Evolutionary conservation across 2,329 filamentous ascomycete genomes (phyloP).

Genomic region (Talaromyces funiculosus): DNA sequence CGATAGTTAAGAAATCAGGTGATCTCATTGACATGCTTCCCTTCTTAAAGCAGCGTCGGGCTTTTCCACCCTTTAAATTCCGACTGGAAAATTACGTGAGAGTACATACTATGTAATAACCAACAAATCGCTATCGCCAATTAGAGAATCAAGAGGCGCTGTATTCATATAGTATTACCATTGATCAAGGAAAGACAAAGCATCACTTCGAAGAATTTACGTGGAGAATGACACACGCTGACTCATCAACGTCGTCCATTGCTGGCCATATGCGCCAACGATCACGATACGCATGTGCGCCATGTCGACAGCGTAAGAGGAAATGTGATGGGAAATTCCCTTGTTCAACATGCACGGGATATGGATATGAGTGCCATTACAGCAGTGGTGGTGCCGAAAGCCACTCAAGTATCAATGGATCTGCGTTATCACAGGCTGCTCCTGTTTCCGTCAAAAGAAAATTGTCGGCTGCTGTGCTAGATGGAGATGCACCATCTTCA

Average conservation of each 20-base stretch:
- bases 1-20: not conserved
- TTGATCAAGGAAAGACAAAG: not conserved
- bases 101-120: not conserved
- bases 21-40: not conserved
- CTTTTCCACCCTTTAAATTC: not conserved
- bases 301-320: slow-evolving; percentile 16
- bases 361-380: slow-evolving; percentile 16
- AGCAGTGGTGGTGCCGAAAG: not conserved
- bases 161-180: not conserved
- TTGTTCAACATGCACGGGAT: slow-evolving; percentile 16
- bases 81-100: not conserved
- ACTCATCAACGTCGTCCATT: not conserved
- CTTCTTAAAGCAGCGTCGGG: not conserved
- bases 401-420: not conserved
- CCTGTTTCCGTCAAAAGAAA: not conserved
- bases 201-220: not conserved
- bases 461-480: slow-evolving; percentile 2
- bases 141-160: not conserved
- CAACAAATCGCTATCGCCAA: not conserved
- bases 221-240: slow-evolving; percentile 4
- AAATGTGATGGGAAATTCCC: slow-evolving; percentile 16
- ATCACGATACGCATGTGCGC: slow-evolving; percentile 15
- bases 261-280: slow-evolving; percentile 15
- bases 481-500: not conserved
- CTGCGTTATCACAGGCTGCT: not conserved